Evolutionary conservation across 305 asterid genomes (phyloP).

Genomic region (Rubia peregrina): DNA sequence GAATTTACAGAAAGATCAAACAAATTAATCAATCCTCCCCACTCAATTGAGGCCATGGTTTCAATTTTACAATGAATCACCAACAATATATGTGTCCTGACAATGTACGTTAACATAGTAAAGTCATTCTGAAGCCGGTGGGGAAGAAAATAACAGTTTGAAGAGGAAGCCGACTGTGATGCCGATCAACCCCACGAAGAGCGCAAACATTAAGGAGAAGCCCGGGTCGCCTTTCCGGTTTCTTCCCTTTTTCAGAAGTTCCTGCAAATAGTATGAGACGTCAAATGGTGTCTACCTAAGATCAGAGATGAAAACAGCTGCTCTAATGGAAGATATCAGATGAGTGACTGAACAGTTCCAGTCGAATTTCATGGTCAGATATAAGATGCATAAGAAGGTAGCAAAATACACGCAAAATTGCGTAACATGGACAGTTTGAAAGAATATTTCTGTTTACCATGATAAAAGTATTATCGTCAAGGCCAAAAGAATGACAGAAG

Average conservation of each 20-base stretch:
- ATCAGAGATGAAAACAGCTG: background rate
- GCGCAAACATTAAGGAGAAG: constrained; percentile 44
- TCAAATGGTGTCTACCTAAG: background rate
- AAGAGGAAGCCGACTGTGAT: constrained; percentile 47
- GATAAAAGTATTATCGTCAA: background rate
- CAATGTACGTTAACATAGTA: background rate
- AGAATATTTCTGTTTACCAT: background rate
- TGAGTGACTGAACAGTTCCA: no score
- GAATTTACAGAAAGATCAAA: constrained; percentile 24
- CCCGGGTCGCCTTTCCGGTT: constrained; percentile 30
- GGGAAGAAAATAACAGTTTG: constrained; percentile 43
- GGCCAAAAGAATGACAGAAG: background rate
- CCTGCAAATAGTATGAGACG: constrained; percentile 32
- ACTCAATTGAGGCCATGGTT: constrained; percentile 7
- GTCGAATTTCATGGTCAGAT: no score
- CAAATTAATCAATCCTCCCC: constrained; percentile 17
- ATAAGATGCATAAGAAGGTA: background rate
- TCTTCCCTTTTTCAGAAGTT: constrained; percentile 41
- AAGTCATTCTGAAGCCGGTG: constrained; percentile 29
- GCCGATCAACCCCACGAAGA: constrained; percentile 61
- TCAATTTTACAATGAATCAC: constrained; percentile 22
- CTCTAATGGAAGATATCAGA: background rate
- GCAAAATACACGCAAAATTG: background rate
- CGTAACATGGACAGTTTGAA: background rate
- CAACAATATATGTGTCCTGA: constrained; percentile 10